phyloP scores from a whole-genome alignment of 2,329 filamentous ascomycete genomes.

The Diaporthe ilicicola region DNA sequence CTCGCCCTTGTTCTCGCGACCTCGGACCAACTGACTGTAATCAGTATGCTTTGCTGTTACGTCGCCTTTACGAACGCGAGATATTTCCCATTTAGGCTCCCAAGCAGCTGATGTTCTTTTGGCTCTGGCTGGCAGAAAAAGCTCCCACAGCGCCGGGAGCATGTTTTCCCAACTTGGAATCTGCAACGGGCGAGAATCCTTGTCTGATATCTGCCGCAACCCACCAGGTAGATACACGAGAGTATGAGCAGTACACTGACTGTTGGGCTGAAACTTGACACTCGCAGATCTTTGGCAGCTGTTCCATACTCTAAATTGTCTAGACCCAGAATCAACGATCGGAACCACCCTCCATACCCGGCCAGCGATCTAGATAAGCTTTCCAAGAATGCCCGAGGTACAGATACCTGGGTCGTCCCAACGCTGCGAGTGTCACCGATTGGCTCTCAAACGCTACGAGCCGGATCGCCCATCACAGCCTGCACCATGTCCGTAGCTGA shows the following conservation, averaged over 20 bases:
- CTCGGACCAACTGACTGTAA: not conserved
- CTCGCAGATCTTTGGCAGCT: not conserved
- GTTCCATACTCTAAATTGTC: too few species aligned
- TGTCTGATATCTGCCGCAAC: not conserved
- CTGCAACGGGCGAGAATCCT: not conserved
- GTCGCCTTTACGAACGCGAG: not conserved
- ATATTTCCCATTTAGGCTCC: not conserved
- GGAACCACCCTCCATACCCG: not conserved
- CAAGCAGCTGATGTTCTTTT: not conserved
- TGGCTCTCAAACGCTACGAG: not conserved
- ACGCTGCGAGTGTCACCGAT: not conserved
- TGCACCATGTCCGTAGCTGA: not conserved
- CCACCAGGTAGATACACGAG: not conserved
- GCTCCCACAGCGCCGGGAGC: not conserved
- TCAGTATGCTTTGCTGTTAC: not conserved
- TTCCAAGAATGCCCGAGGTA: not conserved
- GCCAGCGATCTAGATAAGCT: not conserved
- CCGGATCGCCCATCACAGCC: not conserved
- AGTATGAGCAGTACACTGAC: not conserved
- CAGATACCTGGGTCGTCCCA: slow-evolving; percentile 4
- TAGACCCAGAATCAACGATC: not conserved
- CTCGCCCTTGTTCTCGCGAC: not conserved
- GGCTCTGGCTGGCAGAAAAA: not conserved
- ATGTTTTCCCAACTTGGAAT: not conserved
- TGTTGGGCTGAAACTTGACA: slow-evolving; percentile 1